phyloP scores from a whole-genome alignment of 164 flowering plant species.

The Vitis rupestris region DNA sequence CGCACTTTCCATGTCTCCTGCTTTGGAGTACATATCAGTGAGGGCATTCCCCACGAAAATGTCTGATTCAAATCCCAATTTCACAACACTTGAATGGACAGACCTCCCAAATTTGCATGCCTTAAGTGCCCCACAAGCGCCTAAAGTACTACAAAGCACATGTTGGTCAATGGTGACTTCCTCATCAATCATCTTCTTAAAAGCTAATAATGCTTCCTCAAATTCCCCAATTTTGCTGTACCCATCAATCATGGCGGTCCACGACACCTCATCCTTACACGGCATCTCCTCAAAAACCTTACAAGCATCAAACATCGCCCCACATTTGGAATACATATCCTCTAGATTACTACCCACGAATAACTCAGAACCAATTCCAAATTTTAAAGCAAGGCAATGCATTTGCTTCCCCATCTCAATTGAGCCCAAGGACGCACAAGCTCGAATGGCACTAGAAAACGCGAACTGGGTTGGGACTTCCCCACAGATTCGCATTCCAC shows the following conservation, averaged over 20 bases:
- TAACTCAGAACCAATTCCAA: constrained; percentile 37
- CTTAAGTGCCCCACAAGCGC: constrained; percentile 43
- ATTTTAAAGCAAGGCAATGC: constrained; percentile 46
- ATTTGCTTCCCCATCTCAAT: constrained; percentile 34
- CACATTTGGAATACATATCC: constrained; percentile 52
- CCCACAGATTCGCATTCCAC: constrained; percentile 34
- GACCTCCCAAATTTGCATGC: constrained; percentile 30
- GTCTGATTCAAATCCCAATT: constrained; percentile 35
- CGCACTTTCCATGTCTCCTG: constrained; percentile 47
- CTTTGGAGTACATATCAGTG: constrained; percentile 49
- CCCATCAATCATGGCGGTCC: constrained; percentile 64
- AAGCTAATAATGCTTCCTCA: constrained; percentile 41
- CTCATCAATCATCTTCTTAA: constrained; percentile 34
- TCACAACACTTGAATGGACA: constrained; percentile 42
- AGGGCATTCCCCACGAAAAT: constrained; percentile 47
- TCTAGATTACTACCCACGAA: constrained; percentile 51
- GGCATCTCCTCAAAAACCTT: constrained; percentile 49
- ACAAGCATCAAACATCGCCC: constrained; percentile 38
- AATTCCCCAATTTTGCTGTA: constrained; percentile 45
- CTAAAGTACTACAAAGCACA: constrained; percentile 37
- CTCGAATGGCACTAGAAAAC: constrained; percentile 47
- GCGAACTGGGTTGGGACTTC: constrained; percentile 51
- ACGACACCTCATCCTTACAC: constrained; percentile 49
- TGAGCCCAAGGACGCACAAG: constrained; percentile 28
- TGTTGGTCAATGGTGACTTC: constrained; percentile 32